Evolutionary conservation across 306 rosid genomes (phyloP), one percentile per base, ranked within the genome.

Genomic region (Pterocarpus santalinus): DNA sequence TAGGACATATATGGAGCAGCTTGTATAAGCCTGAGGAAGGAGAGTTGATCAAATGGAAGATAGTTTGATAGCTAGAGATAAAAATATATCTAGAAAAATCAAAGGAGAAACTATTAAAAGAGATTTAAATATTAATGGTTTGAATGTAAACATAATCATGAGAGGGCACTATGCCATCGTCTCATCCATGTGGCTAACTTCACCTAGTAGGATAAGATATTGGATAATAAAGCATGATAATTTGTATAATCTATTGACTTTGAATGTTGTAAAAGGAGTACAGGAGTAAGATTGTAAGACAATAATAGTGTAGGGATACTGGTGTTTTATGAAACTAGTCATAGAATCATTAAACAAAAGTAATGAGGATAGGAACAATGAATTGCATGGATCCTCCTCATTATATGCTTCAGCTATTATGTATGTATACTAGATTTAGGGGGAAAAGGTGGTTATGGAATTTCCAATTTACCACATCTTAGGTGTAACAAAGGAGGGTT

Each of bases 291-390:
- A 36, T 46, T 32, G 38, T 7, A 30, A 28, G 39, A 28, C 15
- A 56, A 8, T 33, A 15, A 47, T 34, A 39, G 16, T 5, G 34
- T 62, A 9, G 61, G 33, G 8, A 41, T 28, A 69, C n/a, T 22
- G 66, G 17, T 74, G 36, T 69, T 47, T 8, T 32, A 51, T 78
- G 60, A 46, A 73, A 49, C 34, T 58, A 75, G 71, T 66, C 56
- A 47, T 35, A 28, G 72, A 62, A 69, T 56, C 58, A 32, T 30
- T 52, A 65, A 51, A 30, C 58, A 30, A 53, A n/a, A n/a, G n/a
- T n/a, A n/a, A n/a, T 28, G 46, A 49, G 60, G 75, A 41, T 79
- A 35, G 34, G 55, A 33, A 35, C 35, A 51, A 30, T 52, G 51
- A 36, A 39, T 9, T 71, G 62, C 4, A 1, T 66, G 46, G 35